Base-by-base conservation (phyloP, 768 basidiomycete genomes). In the Russula lepida region DNA sequence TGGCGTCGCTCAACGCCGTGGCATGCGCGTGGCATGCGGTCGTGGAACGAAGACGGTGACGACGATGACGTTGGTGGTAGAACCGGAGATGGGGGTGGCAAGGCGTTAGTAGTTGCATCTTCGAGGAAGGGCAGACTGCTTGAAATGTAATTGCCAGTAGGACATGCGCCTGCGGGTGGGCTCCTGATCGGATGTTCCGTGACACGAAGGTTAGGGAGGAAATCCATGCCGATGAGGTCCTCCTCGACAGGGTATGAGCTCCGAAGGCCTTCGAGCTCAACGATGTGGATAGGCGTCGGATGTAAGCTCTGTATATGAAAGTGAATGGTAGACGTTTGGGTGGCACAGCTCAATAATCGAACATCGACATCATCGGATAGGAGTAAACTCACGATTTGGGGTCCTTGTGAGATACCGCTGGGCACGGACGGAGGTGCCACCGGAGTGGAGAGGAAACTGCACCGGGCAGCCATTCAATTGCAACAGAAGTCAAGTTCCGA, bases 1-100 rank as follows among this genome's bases (percentile, higher is more conserved):
- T 41, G 56, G 28, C 39, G 62, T 6, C 61, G 46, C 56, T 58
- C 62, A 25, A 58, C 48, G 35, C 57, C 56, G 28, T 54, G 43
- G 50, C 15, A 62, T 30, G 46, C 46, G 56, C 56, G 62, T 27
- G 62, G 51, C 13, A 35, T 25, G 28, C 21, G 30, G 37, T 32
- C 30, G 51, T 53, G 8, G 28, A 12, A 46, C 12, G 44, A 35
- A 33, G 51, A 15, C 17, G 37, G 44, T 41, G 33, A 28, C 8
- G 37, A 6, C 5, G 39, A 28, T 21, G 54, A 23, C 12, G 39
- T 12, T 28, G 39, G 21, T 11, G 53, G 1, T 12, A n/a, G 25
- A n/a, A 19, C 39, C 4, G n/a, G 19, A 3, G 35, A 21, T 6
- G 19, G 21, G 33, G 30, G 41, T 13, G 41, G 23, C 30, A 33